These are phyloP conservation scores for Coemansia sp. DNA, from an alignment of 192 early-diverging fungal species.

Conservation along the genomic window DNA sequence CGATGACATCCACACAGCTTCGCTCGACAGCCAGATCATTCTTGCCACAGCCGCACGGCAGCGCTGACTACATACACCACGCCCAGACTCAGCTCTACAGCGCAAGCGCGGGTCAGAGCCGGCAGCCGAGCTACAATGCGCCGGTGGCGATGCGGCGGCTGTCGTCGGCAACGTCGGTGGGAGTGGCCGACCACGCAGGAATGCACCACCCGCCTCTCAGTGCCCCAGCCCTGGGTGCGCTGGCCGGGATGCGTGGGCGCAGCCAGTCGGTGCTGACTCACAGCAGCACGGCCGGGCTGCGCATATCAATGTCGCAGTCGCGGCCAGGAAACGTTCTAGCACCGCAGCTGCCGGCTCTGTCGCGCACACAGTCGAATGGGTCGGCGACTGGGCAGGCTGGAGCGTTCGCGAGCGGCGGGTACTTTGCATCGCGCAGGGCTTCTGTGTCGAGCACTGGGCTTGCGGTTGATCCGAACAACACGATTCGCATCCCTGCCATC, in stretches of 20 bases:
- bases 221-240: not conserved
- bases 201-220: constrained; percentile 13
- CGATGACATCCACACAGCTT: constrained; percentile 36
- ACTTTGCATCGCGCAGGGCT: constrained; percentile 51
- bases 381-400: constrained; percentile 14
- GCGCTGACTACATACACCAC: not conserved
- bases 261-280: constrained; percentile 38
- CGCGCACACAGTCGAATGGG: constrained; percentile 8
- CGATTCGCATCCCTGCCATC: constrained; percentile 49
- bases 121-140: not conserved
- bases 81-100: not conserved
- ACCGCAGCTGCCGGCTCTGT: constrained; percentile 24
- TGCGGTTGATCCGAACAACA: constrained; percentile 47
- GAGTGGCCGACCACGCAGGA: not conserved
- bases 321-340: constrained; percentile 39
- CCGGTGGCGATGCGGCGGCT: not conserved
- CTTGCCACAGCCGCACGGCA: constrained; percentile 17
- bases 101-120: not conserved
- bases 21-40: constrained; percentile 12
- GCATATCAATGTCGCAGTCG: constrained; percentile 37
- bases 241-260: constrained; percentile 21
- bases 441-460: constrained; percentile 42
- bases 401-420: constrained; percentile 36
- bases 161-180: constrained; percentile 1
- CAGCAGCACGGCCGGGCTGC: constrained; percentile 30